Percentiles rank a stretch among this genome's conserved stretches.
Evolutionary conservation across 768 basidiomycete genomes (phyloP).

Genomic region (Fomitopsis serialis): DNA sequence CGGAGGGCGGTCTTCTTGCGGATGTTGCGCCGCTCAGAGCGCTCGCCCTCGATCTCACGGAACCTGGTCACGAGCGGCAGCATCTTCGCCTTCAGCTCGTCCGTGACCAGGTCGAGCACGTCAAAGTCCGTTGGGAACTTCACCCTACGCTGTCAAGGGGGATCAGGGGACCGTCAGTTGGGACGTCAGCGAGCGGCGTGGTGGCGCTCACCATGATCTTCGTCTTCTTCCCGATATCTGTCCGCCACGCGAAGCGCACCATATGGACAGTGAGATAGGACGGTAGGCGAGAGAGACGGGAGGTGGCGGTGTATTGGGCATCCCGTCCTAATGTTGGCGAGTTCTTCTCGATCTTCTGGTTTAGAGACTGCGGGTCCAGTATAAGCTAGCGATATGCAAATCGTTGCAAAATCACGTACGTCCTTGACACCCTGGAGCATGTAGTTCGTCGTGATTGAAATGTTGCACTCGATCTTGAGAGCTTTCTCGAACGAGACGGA

Average conservation of each 20-base stretch:
- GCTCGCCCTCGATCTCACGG: conserved; percentile 79
- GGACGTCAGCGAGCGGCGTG: neutral
- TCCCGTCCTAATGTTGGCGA: conserved; percentile 76
- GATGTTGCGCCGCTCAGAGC: conserved; percentile 77
- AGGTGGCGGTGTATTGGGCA: conserved; percentile 76
- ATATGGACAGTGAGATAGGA: conserved; percentile 85
- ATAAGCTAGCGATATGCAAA: neutral
- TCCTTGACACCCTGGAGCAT: conserved; percentile 83
- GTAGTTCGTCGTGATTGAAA: conserved; percentile 79
- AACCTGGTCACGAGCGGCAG: conserved; percentile 65
- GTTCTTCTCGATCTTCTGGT: conserved; percentile 80
- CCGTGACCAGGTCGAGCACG: conserved; percentile 73
- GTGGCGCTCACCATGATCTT: conserved; percentile 80
- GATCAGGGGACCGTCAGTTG: too few species aligned
- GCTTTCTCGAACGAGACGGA: conserved; percentile 64
- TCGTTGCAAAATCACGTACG: conserved; percentile 33
- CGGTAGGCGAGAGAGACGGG: conserved; percentile 80
- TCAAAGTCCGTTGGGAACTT: conserved; percentile 91
- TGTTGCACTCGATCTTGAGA: conserved; percentile 91
- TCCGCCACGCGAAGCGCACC: conserved; percentile 94
- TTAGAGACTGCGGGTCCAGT: conserved; percentile 56
- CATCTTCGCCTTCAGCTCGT: conserved; percentile 71
- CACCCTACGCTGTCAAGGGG: conserved; percentile 63
- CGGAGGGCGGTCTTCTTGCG: conserved; percentile 64
- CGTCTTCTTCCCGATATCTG: conserved; percentile 86